Evolutionary conservation across 495 filamentous ascomycete genomes (phyloP), one percentile per base, ranked within the genome.

Genomic region (Trypethelium eluteriae): DNA sequence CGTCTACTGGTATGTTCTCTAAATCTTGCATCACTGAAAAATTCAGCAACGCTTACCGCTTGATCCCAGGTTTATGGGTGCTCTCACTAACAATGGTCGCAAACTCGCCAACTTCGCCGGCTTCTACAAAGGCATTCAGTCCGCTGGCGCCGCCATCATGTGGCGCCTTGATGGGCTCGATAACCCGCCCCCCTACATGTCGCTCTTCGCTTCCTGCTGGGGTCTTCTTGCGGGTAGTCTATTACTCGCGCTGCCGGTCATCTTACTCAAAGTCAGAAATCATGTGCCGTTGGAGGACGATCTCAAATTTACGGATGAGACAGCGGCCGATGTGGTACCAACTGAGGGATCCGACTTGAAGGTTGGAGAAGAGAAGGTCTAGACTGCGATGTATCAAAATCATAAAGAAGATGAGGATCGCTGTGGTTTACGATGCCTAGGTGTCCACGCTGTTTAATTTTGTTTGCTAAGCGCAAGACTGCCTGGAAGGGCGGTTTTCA

Each of bases 111-210:
- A 96, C 80, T 89, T 94, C 72, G 86, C 91, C 39, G 93, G 93
- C 64, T 96, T 93, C 81, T 96, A 96, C 83, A 96, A 96, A 74
- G 91, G 90, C n/a, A 89, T 98, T 71, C 93, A 97, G 77, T 94
- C 90, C 38, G 92, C 91, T n/a, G 93, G 92, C 68, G 86, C 87
- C 6, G 93, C 92, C n/a, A 84, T 93, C 61, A 90, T 89, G 73
- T 96, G 89, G 90, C 82, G 87, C 64, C 36, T 76, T 14, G 92
- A 96, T 68, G 84, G 84, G 25, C 66, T 82, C 16, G 78, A 83
- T 35, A 82, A 38, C 16, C 41, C 63, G 16, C 64, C 81, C 44
- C 77, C 87, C 1, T 96, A 83, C 75, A 85, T 87, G 78, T 76
- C 75, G 70, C 62, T 74, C 63, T 76, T 77, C 68, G 80, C 77